Evolutionary conservation across 2,329 filamentous ascomycete genomes (phyloP).

Genomic region (Malbranchea zuffiana): DNA sequence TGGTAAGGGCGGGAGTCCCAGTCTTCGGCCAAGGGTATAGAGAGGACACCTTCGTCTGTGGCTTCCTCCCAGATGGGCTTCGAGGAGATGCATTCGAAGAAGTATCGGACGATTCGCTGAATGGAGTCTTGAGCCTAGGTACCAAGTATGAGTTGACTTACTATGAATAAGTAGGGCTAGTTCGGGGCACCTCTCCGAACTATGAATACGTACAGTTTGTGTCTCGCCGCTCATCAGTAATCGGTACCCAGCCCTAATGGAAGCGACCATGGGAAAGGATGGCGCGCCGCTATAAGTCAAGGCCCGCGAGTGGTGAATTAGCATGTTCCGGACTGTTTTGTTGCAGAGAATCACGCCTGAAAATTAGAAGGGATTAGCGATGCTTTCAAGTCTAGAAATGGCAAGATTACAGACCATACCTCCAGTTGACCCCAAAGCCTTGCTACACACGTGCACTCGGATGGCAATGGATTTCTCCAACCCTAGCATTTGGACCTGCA

Average conservation of each 20-base stretch:
- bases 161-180: too few relatives aligned
- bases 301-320: constrained; percentile 57
- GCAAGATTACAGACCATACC: too few relatives aligned
- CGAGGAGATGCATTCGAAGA: constrained; percentile 8
- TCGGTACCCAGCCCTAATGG: constrained; percentile 42
- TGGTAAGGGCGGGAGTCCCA: constrained; percentile 29
- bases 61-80: constrained; percentile 11
- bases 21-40: constrained; percentile 10
- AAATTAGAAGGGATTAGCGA: constrained; percentile 20
- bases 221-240: constrained; percentile 39
- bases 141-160: neutral
- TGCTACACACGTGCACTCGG: constrained; percentile 35
- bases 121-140: constrained; percentile 14
- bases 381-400: too few relatives aligned
- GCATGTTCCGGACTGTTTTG: constrained; percentile 42
- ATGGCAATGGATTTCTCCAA: constrained; percentile 35
- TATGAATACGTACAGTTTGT: constrained; percentile 22
- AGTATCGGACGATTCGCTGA: constrained; percentile 10
- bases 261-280: constrained; percentile 44
- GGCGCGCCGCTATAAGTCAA: constrained; percentile 58
- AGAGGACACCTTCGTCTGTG: constrained; percentile 9
- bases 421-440: constrained; percentile 45
- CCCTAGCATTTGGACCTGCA: too few relatives aligned
- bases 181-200: too few relatives aligned
- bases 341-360: constrained; percentile 47